These are phyloP conservation scores for Lichtheimia ornata DNA, from an alignment of 371 early-diverging fungal genomes.

Conservation along the genomic window DNA sequence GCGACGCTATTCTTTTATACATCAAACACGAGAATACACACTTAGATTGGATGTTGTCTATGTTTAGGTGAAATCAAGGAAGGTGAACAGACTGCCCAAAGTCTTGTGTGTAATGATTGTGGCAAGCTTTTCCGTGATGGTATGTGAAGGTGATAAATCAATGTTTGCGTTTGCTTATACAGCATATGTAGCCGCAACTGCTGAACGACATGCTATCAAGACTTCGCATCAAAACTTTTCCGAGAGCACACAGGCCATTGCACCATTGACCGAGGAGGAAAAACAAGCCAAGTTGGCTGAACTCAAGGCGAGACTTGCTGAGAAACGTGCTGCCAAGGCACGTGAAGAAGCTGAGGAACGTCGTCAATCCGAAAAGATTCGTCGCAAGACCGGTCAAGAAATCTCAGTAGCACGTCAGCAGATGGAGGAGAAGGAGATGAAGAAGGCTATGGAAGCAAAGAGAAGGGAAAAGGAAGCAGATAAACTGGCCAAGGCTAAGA, in stretches of 20 bases:
- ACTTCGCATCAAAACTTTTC: conserved; percentile 87
- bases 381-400: conserved; percentile 84
- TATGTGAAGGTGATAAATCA: conserved; percentile 17
- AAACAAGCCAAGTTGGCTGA: conserved; percentile 78
- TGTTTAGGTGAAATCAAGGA: conserved; percentile 68
- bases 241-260: conserved; percentile 80
- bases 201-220: conserved; percentile 82
- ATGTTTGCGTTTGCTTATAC: neutral
- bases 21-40: neutral
- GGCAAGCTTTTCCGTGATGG: conserved; percentile 79
- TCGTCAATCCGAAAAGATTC: conserved; percentile 72
- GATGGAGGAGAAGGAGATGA: conserved; percentile 73
- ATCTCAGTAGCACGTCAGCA: conserved; percentile 70
- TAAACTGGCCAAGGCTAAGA: conserved; percentile 69
- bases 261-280: conserved; percentile 88
- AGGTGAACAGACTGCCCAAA: conserved; percentile 70
- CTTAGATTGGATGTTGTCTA: neutral
- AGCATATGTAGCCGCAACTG: conserved; percentile 57
- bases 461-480: conserved; percentile 83
- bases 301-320: conserved; percentile 70
- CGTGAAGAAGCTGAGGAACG: conserved; percentile 69
- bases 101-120: conserved; percentile 88
- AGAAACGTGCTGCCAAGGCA: conserved; percentile 68
- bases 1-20: neutral
- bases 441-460: conserved; percentile 71